These are phyloP conservation scores for Ceratopteris richardii DNA, from an alignment of 75 land plant species.

Conservation along the genomic window DNA sequence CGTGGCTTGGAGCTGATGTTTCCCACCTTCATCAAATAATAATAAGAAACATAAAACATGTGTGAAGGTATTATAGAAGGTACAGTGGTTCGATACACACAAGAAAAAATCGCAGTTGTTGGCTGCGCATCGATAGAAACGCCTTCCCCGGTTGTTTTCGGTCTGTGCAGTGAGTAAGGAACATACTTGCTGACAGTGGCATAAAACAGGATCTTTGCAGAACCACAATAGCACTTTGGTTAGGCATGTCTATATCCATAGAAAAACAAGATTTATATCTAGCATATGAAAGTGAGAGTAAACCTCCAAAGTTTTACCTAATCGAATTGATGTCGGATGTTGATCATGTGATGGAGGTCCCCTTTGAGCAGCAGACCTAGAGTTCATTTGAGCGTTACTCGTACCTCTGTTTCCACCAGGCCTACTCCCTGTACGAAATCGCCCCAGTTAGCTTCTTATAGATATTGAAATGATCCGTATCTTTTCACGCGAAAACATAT, in stretches of 20 bases:
- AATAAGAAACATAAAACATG: neutral
- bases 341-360: slow-evolving; percentile 14
- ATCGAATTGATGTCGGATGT: too few relatives aligned
- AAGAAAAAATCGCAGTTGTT: slow-evolving; percentile 66
- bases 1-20: neutral
- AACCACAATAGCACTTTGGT: slow-evolving; percentile 24
- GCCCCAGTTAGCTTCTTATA: neutral
- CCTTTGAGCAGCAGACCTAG: neutral
- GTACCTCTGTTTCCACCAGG: neutral
- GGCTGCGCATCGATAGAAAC: slow-evolving; percentile 59
- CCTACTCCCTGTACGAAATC: neutral
- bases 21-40: slow-evolving; percentile 18
- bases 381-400: neutral
- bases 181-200: slow-evolving; percentile 14
- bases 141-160: slow-evolving; percentile 70
- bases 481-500: too few relatives aligned
- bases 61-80: neutral
- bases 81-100: slow-evolving; percentile 24
- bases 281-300: too few relatives aligned
- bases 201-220: slow-evolving; percentile 36
- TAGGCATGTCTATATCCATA: too few relatives aligned
- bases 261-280: too few relatives aligned
- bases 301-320: too few relatives aligned
- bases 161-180: slow-evolving; percentile 70
- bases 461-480: too few relatives aligned